These are phyloP conservation scores for Coemansia sp. DNA, from an alignment of 192 early-diverging fungal genomes.

Conservation along the genomic window DNA sequence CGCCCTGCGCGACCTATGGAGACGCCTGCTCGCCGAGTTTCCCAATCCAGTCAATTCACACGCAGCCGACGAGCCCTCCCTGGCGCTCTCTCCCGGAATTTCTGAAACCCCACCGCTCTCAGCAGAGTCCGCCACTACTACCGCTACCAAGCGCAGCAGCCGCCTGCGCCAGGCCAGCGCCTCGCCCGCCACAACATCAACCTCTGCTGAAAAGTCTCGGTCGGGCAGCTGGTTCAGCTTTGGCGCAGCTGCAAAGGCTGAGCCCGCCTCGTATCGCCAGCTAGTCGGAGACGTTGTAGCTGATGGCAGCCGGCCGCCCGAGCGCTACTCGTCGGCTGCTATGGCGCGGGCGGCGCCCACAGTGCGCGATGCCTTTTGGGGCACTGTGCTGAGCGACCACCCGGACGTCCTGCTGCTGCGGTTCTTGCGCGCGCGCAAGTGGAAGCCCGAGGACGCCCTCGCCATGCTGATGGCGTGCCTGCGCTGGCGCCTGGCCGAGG, in stretches of 20 bases:
- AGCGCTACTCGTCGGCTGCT: not conserved
- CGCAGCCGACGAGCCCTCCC: not conserved
- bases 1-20: constrained; percentile 59
- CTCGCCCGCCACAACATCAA: constrained; percentile 4
- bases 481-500: constrained; percentile 73
- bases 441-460: constrained; percentile 76
- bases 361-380: constrained; percentile 66
- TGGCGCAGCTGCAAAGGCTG: constrained; percentile 23
- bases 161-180: constrained; percentile 5
- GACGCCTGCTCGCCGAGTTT: constrained; percentile 47
- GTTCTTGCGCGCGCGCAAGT: constrained; percentile 89
- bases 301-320: constrained; percentile 22
- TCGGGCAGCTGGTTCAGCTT: constrained; percentile 37
- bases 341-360: constrained; percentile 12
- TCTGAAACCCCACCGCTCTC: not conserved
- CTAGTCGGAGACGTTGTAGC: constrained; percentile 30
- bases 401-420: constrained; percentile 77
- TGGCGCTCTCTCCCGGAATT: not conserved
- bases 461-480: constrained; percentile 72
- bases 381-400: constrained; percentile 63
- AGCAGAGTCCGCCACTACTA: not conserved
- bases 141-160: constrained; percentile 20
- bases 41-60: constrained; percentile 8
- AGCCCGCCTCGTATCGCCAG: constrained; percentile 23
- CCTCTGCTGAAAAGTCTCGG: constrained; percentile 2